Base-by-base conservation (phyloP, 129 eudicot genomes). In the Flaveria linearis region DNA sequence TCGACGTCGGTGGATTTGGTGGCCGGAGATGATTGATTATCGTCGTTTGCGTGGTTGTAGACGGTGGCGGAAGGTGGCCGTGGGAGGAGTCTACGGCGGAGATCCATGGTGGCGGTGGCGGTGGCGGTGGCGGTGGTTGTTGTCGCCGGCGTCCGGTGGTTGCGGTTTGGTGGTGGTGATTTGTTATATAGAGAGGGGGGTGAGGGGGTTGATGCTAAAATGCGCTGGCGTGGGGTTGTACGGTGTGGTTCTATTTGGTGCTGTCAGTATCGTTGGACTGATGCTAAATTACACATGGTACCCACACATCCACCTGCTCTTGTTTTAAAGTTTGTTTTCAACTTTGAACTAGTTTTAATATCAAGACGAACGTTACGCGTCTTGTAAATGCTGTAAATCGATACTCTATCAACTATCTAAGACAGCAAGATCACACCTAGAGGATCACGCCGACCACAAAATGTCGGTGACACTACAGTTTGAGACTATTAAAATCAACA, bases 11-110 rank as follows among this genome's bases (percentile, higher is more conserved):
- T 22, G 73, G 49, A 5, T 33, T 69, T 77, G 47, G 28, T 75
- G 72, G 82, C 15, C 46, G 76, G 45, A 12, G 72, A 18, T 16
- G 78, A 66, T 11, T 10, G 73, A 3, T 68, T 67, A 41, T 75
- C 63, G 15, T 62, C 16, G 69, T 41, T 57, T 4, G 77, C 0
- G 74, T 79, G 57, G 53, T 41, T 56, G 69, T n/a, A 20, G 68
- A 14, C 46, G 50, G 78, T 39, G 20, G 75, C 15, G 28, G 81
- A 12, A 1, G 79, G 49, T 9, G 71, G 79, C 20, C 50, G 53
- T 0, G 79, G 76, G 46, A 82, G 78, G 8, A 56, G 82, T 57
- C 64, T 71, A 17, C 82, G 86, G 22, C 84, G 84, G 78, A 68
- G 63, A 76, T 84, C 88, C n/a, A n/a, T n/a, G n/a, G n/a, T n/a